Conservation (phyloP, 208 protist species). For the Wallacemonas sp. region DNA sequence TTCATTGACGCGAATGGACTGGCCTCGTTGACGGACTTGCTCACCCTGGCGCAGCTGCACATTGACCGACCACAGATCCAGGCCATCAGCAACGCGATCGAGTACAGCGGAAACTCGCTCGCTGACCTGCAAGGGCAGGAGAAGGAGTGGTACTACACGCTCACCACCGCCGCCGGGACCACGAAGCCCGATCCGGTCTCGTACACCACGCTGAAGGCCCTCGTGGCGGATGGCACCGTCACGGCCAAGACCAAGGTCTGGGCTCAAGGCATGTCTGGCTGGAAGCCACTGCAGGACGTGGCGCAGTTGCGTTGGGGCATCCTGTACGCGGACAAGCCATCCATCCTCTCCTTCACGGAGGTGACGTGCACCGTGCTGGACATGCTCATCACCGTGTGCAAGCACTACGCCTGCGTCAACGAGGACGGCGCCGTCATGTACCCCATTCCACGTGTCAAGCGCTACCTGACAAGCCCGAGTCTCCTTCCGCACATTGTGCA, state of each 20-base stretch:
- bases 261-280: conserved; percentile 94
- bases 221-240: conserved; percentile 58
- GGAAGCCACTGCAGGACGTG: conserved; percentile 81
- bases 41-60: conserved; percentile 94
- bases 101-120: conserved; percentile 40
- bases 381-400: conserved; percentile 88
- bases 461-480: conserved; percentile 71
- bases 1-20: conserved; percentile 92
- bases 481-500: conserved; percentile 95
- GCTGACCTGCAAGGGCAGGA: conserved; percentile 57
- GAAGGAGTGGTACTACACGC: conserved; percentile 92
- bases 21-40: conserved; percentile 72
- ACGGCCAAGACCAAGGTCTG: conserved; percentile 85
- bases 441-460: conserved; percentile 92
- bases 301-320: conserved; percentile 94
- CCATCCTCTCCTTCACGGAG: conserved; percentile 87
- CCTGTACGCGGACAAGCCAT: conserved; percentile 45
- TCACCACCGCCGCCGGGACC: conserved; percentile 24
- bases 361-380: conserved; percentile 89
- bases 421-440: conserved; percentile 87
- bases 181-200: conserved; percentile 67
- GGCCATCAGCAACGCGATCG: conserved; percentile 81
- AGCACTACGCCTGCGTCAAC: conserved; percentile 87
- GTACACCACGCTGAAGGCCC: conserved; percentile 57
- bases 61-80: conserved; percentile 85